phyloP scores from a whole-genome alignment of 164 flowering plant species.

The Vitis rupestris region DNA sequence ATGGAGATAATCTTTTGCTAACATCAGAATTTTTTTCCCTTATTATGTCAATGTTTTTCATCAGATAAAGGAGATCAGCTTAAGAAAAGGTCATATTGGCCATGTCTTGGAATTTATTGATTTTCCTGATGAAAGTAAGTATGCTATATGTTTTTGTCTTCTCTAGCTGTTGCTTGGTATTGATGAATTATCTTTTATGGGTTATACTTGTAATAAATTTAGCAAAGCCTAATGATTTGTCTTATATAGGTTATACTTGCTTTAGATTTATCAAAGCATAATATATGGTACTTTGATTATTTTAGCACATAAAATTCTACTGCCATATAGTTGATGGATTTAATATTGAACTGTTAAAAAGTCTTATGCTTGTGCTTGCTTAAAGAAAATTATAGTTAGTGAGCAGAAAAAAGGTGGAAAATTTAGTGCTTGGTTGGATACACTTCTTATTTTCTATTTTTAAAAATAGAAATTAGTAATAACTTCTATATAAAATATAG shows the following conservation, averaged over 20 bases:
- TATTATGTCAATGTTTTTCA: neutral
- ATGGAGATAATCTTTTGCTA: neutral
- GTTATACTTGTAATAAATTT: neutral
- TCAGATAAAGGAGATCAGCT: slow-evolving; percentile 37
- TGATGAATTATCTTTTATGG: neutral
- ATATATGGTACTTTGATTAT: neutral
- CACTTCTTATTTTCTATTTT: too few species aligned
- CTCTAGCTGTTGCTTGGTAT: neutral
- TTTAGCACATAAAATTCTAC: too few species aligned
- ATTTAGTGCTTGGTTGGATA: too few species aligned
- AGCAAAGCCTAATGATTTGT: neutral
- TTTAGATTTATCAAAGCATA: neutral
- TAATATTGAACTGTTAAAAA: too few species aligned
- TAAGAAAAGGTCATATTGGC: slow-evolving; percentile 11
- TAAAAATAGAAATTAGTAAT: too few species aligned
- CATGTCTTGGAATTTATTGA: slow-evolving; percentile 45
- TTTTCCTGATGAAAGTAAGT: slow-evolving; percentile 67
- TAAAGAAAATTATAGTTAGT: too few species aligned
- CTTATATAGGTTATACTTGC: neutral
- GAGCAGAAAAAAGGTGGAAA: too few species aligned
- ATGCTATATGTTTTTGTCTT: neutral
- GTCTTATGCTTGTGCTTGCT: too few species aligned
- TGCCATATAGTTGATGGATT: too few species aligned
- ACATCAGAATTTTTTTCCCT: neutral
- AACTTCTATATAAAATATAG: too few species aligned